Conservation (phyloP, 495 filamentous ascomycete species). For the Penicillium longicatenatum region DNA sequence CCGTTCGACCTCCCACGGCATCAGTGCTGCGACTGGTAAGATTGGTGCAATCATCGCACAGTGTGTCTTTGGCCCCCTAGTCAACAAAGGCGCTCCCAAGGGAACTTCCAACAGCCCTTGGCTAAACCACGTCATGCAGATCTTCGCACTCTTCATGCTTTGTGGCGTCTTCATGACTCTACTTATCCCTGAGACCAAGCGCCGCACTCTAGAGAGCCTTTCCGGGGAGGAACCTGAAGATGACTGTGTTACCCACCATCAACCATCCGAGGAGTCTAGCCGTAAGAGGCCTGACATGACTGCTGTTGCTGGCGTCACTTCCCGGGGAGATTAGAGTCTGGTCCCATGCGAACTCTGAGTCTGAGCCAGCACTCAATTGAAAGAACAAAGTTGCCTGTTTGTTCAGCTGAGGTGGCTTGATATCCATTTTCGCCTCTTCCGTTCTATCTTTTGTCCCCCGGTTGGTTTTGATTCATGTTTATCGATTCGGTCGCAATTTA, state of each 20-base stretch:
- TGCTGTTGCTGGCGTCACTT: not conserved
- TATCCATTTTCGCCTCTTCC: too few species aligned
- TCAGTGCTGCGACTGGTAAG: constrained; percentile 83
- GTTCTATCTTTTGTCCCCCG: too few species aligned
- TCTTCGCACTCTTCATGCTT: constrained; percentile 81
- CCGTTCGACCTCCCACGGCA: constrained; percentile 79
- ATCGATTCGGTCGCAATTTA: too few species aligned
- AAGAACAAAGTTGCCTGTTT: not conserved
- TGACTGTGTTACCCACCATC: not conserved
- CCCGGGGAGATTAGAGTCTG: not conserved
- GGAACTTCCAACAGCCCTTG: constrained; percentile 53
- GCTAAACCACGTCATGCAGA: constrained; percentile 80
- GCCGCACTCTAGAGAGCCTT: constrained; percentile 51
- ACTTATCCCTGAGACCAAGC: constrained; percentile 75
- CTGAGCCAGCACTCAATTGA: not conserved
- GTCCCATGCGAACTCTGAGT: not conserved
- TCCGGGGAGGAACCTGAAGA: constrained; percentile 11
- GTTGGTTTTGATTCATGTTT: too few species aligned
- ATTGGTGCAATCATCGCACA: constrained; percentile 66
- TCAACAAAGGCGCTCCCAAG: constrained; percentile 38
- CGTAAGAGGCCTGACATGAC: not conserved
- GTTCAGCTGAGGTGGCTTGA: too few species aligned
- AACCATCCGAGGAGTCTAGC: not conserved
- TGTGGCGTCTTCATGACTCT: constrained; percentile 65
- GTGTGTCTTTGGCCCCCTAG: constrained; percentile 53